Evolutionary conservation across 495 filamentous ascomycete species (phyloP).

Genomic region (Hypoxylon cercidicola): DNA sequence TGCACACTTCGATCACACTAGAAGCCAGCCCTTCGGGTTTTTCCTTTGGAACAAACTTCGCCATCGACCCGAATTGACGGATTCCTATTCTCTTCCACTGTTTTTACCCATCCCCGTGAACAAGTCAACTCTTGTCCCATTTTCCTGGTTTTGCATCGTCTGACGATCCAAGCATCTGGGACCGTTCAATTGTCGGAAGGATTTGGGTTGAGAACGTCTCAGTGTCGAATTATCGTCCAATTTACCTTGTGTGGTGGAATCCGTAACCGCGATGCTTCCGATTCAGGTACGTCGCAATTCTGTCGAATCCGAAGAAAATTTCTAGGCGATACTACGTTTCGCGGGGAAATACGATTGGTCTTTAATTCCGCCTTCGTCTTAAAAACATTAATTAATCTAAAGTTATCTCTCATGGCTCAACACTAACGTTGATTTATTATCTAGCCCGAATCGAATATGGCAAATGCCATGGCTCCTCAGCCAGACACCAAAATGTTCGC

Average conservation of each 20-base stretch:
- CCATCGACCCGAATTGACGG: slow-evolving; percentile 39
- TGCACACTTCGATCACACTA: slow-evolving; percentile 31
- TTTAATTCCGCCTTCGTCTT: neutral
- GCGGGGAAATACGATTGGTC: slow-evolving; percentile 6
- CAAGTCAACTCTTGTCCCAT: slow-evolving; percentile 33
- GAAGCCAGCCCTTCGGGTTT: slow-evolving; percentile 41
- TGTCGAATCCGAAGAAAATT: slow-evolving; percentile 11
- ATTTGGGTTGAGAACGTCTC: slow-evolving; percentile 20
- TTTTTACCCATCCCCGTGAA: slow-evolving; percentile 23
- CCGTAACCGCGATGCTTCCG: slow-evolving; percentile 33
- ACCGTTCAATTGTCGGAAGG: slow-evolving; percentile 19
- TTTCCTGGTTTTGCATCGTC: slow-evolving; percentile 28
- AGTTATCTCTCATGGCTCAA: slow-evolving; percentile 1
- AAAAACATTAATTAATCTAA: neutral
- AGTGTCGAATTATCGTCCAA: slow-evolving; percentile 16
- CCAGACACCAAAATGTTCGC: slow-evolving; percentile 56
- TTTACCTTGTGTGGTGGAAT: slow-evolving; percentile 7
- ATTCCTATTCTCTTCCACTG: slow-evolving; percentile 19
- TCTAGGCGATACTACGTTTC: slow-evolving; percentile 6
- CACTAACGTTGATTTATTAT: slow-evolving; percentile 25
- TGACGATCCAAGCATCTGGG: slow-evolving; percentile 32
- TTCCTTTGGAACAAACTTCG: slow-evolving; percentile 34
- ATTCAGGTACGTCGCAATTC: slow-evolving; percentile 40
- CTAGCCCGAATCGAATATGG: slow-evolving; percentile 51
- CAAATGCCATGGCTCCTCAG: slow-evolving; percentile 54